Percentiles rank a stretch among this genome's conserved stretches.
Evolutionary conservation across 257 asterid genomes (phyloP).

Genomic region (Nicotiana paniculata): DNA sequence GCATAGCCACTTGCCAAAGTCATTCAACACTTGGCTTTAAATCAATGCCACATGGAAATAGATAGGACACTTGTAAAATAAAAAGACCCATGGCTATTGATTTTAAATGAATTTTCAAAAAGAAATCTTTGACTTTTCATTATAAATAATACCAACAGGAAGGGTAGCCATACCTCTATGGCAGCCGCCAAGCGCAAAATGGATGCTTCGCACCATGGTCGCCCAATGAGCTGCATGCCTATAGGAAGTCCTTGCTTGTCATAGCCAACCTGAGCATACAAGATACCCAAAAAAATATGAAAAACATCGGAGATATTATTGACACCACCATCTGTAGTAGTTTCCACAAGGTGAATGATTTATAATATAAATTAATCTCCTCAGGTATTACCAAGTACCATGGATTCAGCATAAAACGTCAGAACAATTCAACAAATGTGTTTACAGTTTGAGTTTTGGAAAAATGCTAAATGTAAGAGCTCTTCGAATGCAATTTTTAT

Average conservation of each 20-base stretch:
- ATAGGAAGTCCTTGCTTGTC: slow-evolving; percentile 95
- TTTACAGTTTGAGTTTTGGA: neutral
- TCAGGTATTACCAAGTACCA: neutral
- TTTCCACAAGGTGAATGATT: neutral
- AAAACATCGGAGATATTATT: neutral
- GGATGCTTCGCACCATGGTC: slow-evolving; percentile 96
- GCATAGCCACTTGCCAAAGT: no score
- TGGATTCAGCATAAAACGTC: neutral
- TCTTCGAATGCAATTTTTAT: neutral
- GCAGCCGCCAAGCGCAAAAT: slow-evolving; percentile 83
- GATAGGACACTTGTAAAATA: no score
- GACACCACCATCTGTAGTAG: neutral
- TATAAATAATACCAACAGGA: no score
- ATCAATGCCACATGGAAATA: no score
- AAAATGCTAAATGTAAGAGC: neutral
- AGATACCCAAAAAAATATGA: neutral
- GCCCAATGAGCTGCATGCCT: slow-evolving; percentile 87
- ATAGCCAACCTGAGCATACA: slow-evolving; percentile 59
- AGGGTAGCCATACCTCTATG: slow-evolving; percentile 45
- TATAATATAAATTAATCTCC: neutral
- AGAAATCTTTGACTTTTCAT: no score
- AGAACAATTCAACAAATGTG: neutral
- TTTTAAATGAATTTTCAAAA: no score
- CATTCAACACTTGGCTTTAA: no score
- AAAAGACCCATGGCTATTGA: no score